phyloP scores from a whole-genome alignment of 495 filamentous ascomycete genomes.

The Neurospora terricola region DNA sequence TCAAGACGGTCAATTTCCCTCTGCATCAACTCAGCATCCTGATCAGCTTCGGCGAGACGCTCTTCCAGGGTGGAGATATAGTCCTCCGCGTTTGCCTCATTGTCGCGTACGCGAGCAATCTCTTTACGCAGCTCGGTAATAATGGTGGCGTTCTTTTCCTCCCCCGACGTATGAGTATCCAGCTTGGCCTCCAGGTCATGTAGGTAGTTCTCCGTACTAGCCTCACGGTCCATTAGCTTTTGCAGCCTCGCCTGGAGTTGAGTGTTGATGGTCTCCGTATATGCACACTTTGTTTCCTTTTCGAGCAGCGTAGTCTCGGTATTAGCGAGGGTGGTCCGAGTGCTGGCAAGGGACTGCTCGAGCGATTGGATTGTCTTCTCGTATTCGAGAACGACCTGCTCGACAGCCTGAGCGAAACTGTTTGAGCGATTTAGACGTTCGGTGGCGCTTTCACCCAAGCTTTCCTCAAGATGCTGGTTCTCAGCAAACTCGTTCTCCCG shows the following conservation, averaged over 20 bases:
- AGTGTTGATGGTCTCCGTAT: slow-evolving; percentile 80
- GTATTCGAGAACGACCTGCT: slow-evolving; percentile 93
- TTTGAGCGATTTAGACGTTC: slow-evolving; percentile 89
- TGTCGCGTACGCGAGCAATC: slow-evolving; percentile 79
- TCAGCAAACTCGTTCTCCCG: slow-evolving; percentile 53
- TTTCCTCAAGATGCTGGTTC: slow-evolving; percentile 41
- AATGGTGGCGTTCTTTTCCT: slow-evolving; percentile 81
- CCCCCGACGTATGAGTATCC: slow-evolving; percentile 79
- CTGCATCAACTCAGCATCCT: slow-evolving; percentile 94
- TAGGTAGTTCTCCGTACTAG: slow-evolving; percentile 81
- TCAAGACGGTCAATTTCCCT: slow-evolving; percentile 89
- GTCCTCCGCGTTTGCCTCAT: slow-evolving; percentile 79
- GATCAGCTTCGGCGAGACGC: slow-evolving; percentile 87
- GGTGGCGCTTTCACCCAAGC: slow-evolving; percentile 65
- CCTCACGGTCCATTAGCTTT: slow-evolving; percentile 82
- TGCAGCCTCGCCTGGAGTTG: slow-evolving; percentile 83
- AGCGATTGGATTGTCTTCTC: slow-evolving; percentile 96
- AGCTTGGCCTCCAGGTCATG: slow-evolving; percentile 84
- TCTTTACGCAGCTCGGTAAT: slow-evolving; percentile 86
- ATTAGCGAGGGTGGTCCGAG: slow-evolving; percentile 68
- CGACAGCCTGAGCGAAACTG: slow-evolving; percentile 88
- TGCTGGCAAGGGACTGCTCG: slow-evolving; percentile 85
- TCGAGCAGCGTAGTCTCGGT: slow-evolving; percentile 82
- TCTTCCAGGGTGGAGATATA: slow-evolving; percentile 98
- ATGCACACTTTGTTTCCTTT: slow-evolving; percentile 86